Conservation (phyloP, 1,139 yeast species). For the Ashbya aceris region DNA sequence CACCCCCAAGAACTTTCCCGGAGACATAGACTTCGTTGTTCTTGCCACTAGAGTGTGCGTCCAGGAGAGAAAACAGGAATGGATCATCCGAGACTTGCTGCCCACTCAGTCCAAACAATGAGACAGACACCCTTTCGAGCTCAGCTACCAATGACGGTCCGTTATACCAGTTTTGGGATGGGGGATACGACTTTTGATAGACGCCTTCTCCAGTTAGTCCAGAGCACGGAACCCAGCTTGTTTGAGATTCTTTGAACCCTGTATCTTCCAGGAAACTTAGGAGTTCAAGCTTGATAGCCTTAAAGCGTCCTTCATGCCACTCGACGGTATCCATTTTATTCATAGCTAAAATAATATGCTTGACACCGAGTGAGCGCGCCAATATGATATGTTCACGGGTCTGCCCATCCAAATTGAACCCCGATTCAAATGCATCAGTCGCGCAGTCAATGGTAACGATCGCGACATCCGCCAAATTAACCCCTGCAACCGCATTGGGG, state of each 20-base stretch:
- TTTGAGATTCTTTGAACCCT: constrained; percentile 45
- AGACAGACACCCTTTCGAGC: constrained; percentile 36
- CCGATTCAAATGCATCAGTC: constrained; percentile 80
- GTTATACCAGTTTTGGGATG: constrained; percentile 44
- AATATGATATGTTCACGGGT: constrained; percentile 87
- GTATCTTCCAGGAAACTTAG: constrained; percentile 52
- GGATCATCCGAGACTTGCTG: constrained; percentile 26
- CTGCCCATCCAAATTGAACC: constrained; percentile 81
- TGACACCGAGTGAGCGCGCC: constrained; percentile 78
- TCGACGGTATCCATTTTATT: constrained; percentile 76
- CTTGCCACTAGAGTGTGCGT: constrained; percentile 26
- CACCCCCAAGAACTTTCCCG: constrained; percentile 73
- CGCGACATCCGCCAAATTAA: constrained; percentile 70
- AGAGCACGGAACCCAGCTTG: constrained; percentile 72
- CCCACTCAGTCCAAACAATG: constrained; percentile 24
- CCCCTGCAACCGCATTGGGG: constrained; percentile 98
- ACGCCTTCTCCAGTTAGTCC: constrained; percentile 84
- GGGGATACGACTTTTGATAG: constrained; percentile 32
- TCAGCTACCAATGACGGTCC: constrained; percentile 58
- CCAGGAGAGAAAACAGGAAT: constrained; percentile 36
- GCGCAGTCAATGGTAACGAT: constrained; percentile 52
- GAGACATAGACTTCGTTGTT: constrained; percentile 32
- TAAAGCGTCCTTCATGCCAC: constrained; percentile 62
- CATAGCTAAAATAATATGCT: constrained; percentile 62
- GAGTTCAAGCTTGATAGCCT: constrained; percentile 51